phyloP scores from a whole-genome alignment of 2,329 filamentous ascomycete species.

The Aquanectria penicillioides region DNA sequence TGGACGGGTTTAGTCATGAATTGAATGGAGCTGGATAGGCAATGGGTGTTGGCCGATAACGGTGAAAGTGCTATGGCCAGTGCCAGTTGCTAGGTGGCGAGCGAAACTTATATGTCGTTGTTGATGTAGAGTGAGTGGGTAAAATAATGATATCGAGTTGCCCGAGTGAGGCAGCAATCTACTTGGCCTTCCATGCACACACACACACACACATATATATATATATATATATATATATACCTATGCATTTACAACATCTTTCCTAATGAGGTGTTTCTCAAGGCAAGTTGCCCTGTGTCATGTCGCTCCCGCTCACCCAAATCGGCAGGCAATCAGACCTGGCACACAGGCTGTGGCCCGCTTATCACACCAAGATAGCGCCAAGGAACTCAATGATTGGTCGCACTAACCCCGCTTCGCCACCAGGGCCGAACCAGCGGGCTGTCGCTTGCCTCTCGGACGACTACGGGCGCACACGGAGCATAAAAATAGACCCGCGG shows the following conservation, averaged over 20 bases:
- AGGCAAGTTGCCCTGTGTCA: background rate
- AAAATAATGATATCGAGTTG: background rate
- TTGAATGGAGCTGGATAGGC: no score
- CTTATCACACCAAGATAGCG: conserved; percentile 16
- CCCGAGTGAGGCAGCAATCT: background rate
- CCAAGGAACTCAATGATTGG: conserved; percentile 1
- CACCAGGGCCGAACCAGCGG: no score
- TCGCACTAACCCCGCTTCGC: no score
- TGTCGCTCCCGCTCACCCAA: conserved; percentile 7
- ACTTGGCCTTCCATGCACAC: no score
- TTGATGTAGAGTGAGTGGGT: background rate
- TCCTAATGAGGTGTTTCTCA: no score
- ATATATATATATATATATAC: background rate
- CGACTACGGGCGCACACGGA: background rate
- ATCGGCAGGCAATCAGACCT: background rate
- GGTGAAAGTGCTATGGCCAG: no score
- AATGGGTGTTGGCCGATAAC: no score
- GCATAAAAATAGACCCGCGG: no score
- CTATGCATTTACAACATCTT: no score
- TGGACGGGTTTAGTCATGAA: conserved; percentile 16
- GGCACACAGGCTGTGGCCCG: conserved; percentile 11
- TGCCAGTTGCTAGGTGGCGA: no score
- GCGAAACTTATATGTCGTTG: no score
- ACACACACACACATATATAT: no score
- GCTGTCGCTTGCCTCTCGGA: background rate